Conservation (phyloP, 176 grass and related monocot genomes). For the Areca catechu region DNA sequence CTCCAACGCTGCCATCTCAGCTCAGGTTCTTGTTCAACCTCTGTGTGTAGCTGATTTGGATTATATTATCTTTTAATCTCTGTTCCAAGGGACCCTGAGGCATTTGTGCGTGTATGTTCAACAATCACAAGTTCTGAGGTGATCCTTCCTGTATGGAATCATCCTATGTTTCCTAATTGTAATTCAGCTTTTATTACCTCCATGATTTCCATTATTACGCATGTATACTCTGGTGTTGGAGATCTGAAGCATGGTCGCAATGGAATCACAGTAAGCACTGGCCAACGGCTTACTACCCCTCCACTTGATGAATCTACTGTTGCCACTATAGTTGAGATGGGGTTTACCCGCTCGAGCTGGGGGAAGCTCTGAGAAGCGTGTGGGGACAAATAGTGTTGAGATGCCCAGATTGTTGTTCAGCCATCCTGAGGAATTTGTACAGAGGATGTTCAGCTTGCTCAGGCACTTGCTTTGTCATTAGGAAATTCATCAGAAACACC, state of each 20-base stretch:
- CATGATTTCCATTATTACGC: slow-evolving; percentile 42
- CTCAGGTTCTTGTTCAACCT: slow-evolving; percentile 69
- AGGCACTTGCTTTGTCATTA: slow-evolving; percentile 74
- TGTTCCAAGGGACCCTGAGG: slow-evolving; percentile 56
- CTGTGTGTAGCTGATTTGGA: slow-evolving; percentile 38
- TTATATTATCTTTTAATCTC: slow-evolving; percentile 74
- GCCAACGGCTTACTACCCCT: slow-evolving; percentile 30
- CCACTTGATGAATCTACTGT: slow-evolving; percentile 55
- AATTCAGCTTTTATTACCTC: slow-evolving; percentile 32
- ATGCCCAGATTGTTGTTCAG: slow-evolving; percentile 85
- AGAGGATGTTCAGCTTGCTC: slow-evolving; percentile 79
- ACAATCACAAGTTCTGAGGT: slow-evolving; percentile 72
- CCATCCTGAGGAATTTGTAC: slow-evolving; percentile 73
- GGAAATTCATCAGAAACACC: slow-evolving; percentile 39
- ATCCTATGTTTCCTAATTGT: slow-evolving; percentile 53
- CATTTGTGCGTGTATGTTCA: slow-evolving; percentile 64
- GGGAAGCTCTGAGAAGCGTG: slow-evolving; percentile 63
- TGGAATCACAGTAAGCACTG: slow-evolving; percentile 14
- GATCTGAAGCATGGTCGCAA: slow-evolving; percentile 37
- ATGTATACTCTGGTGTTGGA: slow-evolving; percentile 59
- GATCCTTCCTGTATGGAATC: slow-evolving; percentile 75
- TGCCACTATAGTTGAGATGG: slow-evolving; percentile 82
- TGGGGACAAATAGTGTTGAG: slow-evolving; percentile 71
- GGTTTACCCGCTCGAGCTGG: slow-evolving; percentile 63
- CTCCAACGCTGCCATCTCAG: slow-evolving; percentile 47